Evolutionary conservation across 768 basidiomycete genomes (phyloP).

Genomic region (Mycena amicta): DNA sequence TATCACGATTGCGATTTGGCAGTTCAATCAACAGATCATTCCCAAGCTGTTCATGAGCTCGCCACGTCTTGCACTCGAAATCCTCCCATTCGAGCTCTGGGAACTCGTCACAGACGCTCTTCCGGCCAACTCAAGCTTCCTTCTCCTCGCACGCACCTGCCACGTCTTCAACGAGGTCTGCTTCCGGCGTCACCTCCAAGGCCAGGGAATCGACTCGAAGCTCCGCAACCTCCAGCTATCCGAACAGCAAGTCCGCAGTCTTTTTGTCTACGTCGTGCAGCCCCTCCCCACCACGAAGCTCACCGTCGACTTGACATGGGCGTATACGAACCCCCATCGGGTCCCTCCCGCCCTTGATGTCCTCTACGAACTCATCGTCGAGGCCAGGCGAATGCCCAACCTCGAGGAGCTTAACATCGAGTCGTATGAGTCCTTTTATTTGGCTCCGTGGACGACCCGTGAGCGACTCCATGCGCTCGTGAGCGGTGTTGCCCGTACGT

Average conservation of each 20-base stretch:
- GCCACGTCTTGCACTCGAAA: background rate
- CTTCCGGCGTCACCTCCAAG: background rate
- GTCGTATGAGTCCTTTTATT: background rate
- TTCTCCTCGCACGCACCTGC: background rate
- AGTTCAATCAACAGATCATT: background rate
- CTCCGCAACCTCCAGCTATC: background rate
- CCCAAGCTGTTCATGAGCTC: background rate
- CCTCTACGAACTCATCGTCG: background rate
- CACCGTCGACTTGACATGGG: background rate
- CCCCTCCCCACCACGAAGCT: background rate
- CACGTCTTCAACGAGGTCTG: background rate
- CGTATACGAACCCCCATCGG: background rate
- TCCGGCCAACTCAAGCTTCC: background rate
- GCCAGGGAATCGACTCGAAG: background rate
- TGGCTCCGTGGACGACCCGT: background rate
- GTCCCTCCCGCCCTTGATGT: background rate
- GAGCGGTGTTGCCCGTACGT: background rate
- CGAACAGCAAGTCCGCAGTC: background rate
- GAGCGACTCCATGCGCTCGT: background rate
- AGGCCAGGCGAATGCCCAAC: background rate
- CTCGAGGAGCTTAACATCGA: background rate
- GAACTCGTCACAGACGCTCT: background rate
- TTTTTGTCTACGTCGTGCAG: background rate
- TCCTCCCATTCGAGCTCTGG: background rate
- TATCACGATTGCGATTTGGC: no score